Percentiles rank a stretch among this genome's conserved stretches.
These are phyloP conservation scores for Fusarium longipes DNA, from an alignment of 2,329 filamentous ascomycete species.

Conservation along the genomic window DNA sequence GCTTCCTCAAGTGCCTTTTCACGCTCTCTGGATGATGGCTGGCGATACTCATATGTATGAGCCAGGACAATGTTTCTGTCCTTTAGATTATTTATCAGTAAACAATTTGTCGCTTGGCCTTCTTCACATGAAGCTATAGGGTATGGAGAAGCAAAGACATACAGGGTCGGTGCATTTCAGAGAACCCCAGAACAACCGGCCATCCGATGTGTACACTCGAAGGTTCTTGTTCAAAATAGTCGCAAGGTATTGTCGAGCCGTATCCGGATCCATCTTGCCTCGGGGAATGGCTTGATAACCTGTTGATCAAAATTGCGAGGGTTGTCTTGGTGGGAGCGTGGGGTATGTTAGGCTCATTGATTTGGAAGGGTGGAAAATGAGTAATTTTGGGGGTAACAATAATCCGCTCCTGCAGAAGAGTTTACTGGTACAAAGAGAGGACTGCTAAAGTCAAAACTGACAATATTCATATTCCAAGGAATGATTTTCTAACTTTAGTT, in stretches of 20 bases:
- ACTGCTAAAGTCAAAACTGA: background rate
- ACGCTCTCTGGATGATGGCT: slow-evolving; percentile 67
- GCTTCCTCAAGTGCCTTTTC: slow-evolving; percentile 52
- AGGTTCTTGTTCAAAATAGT: slow-evolving; percentile 82
- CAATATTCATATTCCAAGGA: too few species aligned
- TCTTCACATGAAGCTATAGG: background rate
- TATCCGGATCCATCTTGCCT: slow-evolving; percentile 59
- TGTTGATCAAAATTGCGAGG: slow-evolving; percentile 1
- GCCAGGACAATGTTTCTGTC: slow-evolving; percentile 89
- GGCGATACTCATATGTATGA: slow-evolving; percentile 89
- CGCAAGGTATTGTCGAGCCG: slow-evolving; percentile 67
- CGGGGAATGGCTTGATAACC: slow-evolving; percentile 1
- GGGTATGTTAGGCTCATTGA: slow-evolving; percentile 18
- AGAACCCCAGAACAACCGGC: slow-evolving; percentile 86
- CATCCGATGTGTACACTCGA: slow-evolving; percentile 82
- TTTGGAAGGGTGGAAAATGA: slow-evolving; percentile 13
- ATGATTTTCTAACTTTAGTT: too few species aligned
- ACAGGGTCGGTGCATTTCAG: slow-evolving; percentile 97
- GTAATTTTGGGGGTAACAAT: background rate
- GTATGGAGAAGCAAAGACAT: slow-evolving; percentile 49
- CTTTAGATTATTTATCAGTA: slow-evolving; percentile 57
- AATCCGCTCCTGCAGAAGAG: background rate
- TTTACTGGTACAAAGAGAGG: background rate
- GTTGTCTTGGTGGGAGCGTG: background rate
- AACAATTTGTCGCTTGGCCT: background rate